A percentile compares a stretch with the other conserved stretches of the same genome.
These are phyloP conservation scores for Kazachstania africana DNA, from an alignment of 805 yeast genomes.

Conservation along the genomic window DNA sequence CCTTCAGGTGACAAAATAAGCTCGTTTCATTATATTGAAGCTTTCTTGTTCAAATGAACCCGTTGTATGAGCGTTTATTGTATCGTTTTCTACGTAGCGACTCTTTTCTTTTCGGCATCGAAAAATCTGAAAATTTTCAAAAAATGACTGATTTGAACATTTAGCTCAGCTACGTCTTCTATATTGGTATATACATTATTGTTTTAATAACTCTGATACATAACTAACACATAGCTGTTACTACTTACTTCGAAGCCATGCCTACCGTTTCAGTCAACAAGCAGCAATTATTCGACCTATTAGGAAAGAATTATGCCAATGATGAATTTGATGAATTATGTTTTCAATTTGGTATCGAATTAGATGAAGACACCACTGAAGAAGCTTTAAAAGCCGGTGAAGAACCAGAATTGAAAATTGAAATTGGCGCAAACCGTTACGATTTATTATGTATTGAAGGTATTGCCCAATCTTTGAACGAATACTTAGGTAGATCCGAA, in stretches of 20 bases:
- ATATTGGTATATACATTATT: too few relatives aligned
- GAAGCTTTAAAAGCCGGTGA: constrained; percentile 33
- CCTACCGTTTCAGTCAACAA: constrained; percentile 96
- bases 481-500: constrained; percentile 59
- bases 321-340: constrained; percentile 94
- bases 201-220: too few relatives aligned
- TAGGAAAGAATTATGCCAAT: constrained; percentile 63
- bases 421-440: constrained; percentile 96
- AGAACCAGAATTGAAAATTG: constrained; percentile 90
- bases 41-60: too few relatives aligned
- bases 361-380: constrained; percentile 93
- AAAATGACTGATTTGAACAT: too few relatives aligned
- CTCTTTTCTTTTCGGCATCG: too few relatives aligned
- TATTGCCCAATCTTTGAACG: constrained; percentile 87
- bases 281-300: constrained; percentile 73
- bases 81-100: too few relatives aligned
- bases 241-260: too few relatives aligned
- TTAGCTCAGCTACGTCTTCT: too few relatives aligned
- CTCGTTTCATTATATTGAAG: too few relatives aligned
- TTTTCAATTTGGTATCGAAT: constrained; percentile 93
- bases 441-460: constrained; percentile 98
- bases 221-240: too few relatives aligned
- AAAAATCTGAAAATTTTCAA: too few relatives aligned
- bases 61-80: too few relatives aligned
- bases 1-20: neutral